Evolutionary conservation across 2,329 filamentous ascomycete species (phyloP).

Genomic region (Kalaharituber pfeilii): DNA sequence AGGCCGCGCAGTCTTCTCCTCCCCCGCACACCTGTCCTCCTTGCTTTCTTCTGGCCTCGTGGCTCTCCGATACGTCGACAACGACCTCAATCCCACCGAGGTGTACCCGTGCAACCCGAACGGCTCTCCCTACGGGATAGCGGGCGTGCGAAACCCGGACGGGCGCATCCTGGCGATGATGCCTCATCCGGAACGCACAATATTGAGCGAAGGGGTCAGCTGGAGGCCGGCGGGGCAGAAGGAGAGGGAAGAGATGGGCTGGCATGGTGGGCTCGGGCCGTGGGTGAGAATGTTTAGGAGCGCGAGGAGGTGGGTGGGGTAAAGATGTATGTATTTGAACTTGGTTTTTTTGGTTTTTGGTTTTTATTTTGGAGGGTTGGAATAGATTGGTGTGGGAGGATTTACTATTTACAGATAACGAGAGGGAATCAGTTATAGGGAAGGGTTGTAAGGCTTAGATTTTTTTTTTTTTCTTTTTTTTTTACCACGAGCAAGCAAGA

Average conservation of each 20-base stretch:
- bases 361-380: no score
- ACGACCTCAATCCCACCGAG: conserved; percentile 49
- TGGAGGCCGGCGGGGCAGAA: conserved; percentile 45
- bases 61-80: conserved; percentile 66
- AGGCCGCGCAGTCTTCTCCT: conserved; percentile 56
- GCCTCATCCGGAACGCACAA: conserved; percentile 85
- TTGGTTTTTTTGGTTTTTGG: neutral
- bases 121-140: conserved; percentile 64
- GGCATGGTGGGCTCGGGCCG: conserved; percentile 64
- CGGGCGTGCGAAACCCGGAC: conserved; percentile 58
- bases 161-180: conserved; percentile 76
- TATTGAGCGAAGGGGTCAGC: conserved; percentile 60
- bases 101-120: conserved; percentile 81
- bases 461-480: conserved; percentile 4
- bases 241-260: conserved; percentile 31
- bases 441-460: neutral
- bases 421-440: neutral
- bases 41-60: conserved; percentile 35
- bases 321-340: neutral
- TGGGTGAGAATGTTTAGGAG: conserved; percentile 79
- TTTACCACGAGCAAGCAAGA: neutral
- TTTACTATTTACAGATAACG: neutral
- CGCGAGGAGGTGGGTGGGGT: conserved; percentile 69
- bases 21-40: conserved; percentile 34
- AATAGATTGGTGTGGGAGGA: neutral